A percentile compares a stretch with the other conserved stretches of the same genome.
Evolutionary conservation across 495 filamentous ascomycete genomes (phyloP).

Genomic region (Lindgomyces ingoldianus): DNA sequence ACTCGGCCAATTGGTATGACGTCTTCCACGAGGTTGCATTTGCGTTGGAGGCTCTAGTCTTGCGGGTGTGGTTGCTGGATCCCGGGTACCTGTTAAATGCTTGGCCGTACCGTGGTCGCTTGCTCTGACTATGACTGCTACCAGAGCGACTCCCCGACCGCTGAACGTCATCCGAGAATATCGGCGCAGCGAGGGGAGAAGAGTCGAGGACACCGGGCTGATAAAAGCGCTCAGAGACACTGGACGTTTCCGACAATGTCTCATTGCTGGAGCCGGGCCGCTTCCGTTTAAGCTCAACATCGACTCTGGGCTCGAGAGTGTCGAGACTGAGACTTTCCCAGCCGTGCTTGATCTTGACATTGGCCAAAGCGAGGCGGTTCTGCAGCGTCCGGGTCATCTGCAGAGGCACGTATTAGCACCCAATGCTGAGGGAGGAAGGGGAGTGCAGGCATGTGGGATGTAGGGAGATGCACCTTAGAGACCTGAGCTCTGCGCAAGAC

Average conservation of each 20-base stretch:
- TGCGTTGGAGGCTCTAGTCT: conserved; percentile 68
- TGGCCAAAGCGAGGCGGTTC: conserved; percentile 89
- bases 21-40: conserved; percentile 70
- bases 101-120: conserved; percentile 55
- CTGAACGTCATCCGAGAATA: conserved; percentile 67
- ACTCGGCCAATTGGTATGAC: conserved; percentile 72
- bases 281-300: conserved; percentile 69
- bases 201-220: conserved; percentile 57
- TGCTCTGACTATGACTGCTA: conserved; percentile 51
- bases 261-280: conserved; percentile 62
- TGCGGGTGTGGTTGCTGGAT: conserved; percentile 53
- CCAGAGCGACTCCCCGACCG: conserved; percentile 59
- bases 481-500: conserved; percentile 75
- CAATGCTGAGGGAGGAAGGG: conserved; percentile 16
- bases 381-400: conserved; percentile 90
- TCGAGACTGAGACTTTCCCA: conserved; percentile 76
- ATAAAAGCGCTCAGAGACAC: conserved; percentile 60
- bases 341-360: conserved; percentile 93
- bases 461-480: conserved; percentile 66
- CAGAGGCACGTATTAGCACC: conserved; percentile 27
- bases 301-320: conserved; percentile 70
- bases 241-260: conserved; percentile 75
- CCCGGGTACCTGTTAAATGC: conserved; percentile 45
- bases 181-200: conserved; percentile 64
- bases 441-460: conserved; percentile 8